Conservation (phyloP, 1,284 basidiomycete species). For the Mycosarcoma mackinlayi region DNA sequence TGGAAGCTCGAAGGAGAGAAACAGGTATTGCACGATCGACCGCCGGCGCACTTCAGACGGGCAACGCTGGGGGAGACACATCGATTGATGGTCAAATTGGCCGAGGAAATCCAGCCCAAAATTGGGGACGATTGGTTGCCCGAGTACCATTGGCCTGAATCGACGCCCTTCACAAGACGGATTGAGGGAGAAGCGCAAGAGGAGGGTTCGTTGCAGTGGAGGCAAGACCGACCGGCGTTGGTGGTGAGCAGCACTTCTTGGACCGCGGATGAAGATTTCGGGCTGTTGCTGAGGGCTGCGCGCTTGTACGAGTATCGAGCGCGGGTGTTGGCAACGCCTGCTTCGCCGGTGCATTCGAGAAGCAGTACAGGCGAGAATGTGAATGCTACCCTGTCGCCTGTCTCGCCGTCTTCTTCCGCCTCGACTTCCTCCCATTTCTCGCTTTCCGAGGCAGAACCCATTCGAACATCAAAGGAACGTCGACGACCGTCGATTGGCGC, state of each 20-base stretch:
- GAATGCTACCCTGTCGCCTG: conserved; percentile 14
- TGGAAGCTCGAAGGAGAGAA: conserved; percentile 74
- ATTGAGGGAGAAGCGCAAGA: not conserved
- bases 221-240: conserved; percentile 77
- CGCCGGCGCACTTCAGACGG: conserved; percentile 28
- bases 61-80: conserved; percentile 37
- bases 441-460: not conserved
- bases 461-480: conserved; percentile 33
- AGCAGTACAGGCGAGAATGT: conserved; percentile 26
- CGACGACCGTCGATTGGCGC: conserved; percentile 37
- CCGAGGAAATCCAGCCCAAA: conserved; percentile 19
- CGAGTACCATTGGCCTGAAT: conserved; percentile 3
- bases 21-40: conserved; percentile 72
- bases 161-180: conserved; percentile 50
- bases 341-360: conserved; percentile 13
- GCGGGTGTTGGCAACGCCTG: conserved; percentile 8
- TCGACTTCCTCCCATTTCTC: conserved; percentile 7
- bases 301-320: conserved; percentile 76
- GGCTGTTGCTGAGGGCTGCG: conserved; percentile 73
- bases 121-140: conserved; percentile 40
- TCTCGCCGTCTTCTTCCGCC: conserved; percentile 20
- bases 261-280: conserved; percentile 97
- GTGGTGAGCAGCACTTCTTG: conserved; percentile 93
- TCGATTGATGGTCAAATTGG: conserved; percentile 31
- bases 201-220: conserved; percentile 9